Base-by-base conservation (phyloP, 768 basidiomycete species). In the Cystobasidium ongulense region DNA sequence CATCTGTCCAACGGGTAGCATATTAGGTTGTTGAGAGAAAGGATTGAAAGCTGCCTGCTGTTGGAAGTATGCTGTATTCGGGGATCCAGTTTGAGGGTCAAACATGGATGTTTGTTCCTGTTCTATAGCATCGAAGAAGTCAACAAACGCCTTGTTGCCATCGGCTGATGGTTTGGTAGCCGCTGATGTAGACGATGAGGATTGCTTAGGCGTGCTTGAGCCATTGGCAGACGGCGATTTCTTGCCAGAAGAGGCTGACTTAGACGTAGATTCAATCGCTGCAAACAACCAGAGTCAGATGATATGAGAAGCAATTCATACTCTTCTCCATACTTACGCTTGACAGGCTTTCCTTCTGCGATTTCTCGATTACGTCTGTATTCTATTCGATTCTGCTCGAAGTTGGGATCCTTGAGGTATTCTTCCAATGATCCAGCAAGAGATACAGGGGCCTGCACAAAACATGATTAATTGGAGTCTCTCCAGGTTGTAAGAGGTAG, bases 371-470 rank as follows among this genome's bases (percentile, higher is more conserved):
- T 91, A 27, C 88, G 84, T 82, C 86, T 92, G 83, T 99, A 97
- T 79, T 98, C 96, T 10, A 89, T 83, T 75, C 95, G 84, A 81
- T 97, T 98, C 81, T 91, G 88, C 81, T 98, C 96, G 77, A 99
- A 99, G 79, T 92, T 92, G 27, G 94, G 90, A 81, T 99, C 96
- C 72, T 91, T 88, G 63, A 99, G 85, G 80, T 98, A 99, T 79
- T 98, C 95, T 80, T 98, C 90, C 35, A 99, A 85, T 23, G 96
- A 88, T 39, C 88, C 88, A 5, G 90, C 95, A n/a, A 99, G 84
- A 0, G 91, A 93, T 13, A 96, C 89, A 4, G 96, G 96, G 0
- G 96, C 93, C 92, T 94, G 70, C 21, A 29, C 33, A 67, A 41
- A 43, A 61, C 66, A 25, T n/a, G 46, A 15, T 3, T 46, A 15